Evolutionary conservation across 805 yeast species (phyloP).

Genomic region (Yarrowia sp.): DNA sequence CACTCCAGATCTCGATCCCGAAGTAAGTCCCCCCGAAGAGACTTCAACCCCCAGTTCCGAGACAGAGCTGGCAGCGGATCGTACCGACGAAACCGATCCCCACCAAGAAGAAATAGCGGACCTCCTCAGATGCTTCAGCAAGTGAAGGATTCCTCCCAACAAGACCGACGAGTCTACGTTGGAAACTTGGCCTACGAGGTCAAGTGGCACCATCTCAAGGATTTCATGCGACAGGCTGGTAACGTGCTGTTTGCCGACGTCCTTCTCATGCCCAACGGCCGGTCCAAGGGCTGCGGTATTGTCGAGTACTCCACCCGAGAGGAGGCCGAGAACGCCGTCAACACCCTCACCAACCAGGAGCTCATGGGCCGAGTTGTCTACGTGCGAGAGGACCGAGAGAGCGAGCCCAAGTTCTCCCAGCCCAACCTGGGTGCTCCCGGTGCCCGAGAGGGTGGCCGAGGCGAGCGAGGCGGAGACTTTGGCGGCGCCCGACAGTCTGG

Average conservation of each 20-base stretch:
- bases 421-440: conserved; percentile 27
- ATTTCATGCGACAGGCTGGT: conserved; percentile 47
- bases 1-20: conserved; percentile 24
- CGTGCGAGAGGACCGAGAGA: conserved; percentile 75
- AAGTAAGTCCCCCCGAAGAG: conserved; percentile 24
- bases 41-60: conserved; percentile 15
- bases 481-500: conserved; percentile 16
- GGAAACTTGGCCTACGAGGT: conserved; percentile 44
- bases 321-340: conserved; percentile 70
- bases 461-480: conserved; percentile 7
- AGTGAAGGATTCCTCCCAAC: conserved; percentile 28
- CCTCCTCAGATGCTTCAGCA: conserved; percentile 24
- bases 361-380: conserved; percentile 75
- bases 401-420: conserved; percentile 33
- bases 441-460: conserved; percentile 21
- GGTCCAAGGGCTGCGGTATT: conserved; percentile 55
- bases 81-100: conserved; percentile 21
- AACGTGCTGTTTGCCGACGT: conserved; percentile 78
- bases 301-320: conserved; percentile 70
- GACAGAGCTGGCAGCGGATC: conserved; percentile 18
- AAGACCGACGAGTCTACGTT: conserved; percentile 44
- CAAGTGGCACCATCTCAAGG: conserved; percentile 41
- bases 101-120: conserved; percentile 21
- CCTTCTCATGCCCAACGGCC: conserved; percentile 70
- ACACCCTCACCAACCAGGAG: conserved; percentile 59